These are phyloP conservation scores for Populus hybrid DNA, from an alignment of 441 rosid genomes.

Conservation along the genomic window DNA sequence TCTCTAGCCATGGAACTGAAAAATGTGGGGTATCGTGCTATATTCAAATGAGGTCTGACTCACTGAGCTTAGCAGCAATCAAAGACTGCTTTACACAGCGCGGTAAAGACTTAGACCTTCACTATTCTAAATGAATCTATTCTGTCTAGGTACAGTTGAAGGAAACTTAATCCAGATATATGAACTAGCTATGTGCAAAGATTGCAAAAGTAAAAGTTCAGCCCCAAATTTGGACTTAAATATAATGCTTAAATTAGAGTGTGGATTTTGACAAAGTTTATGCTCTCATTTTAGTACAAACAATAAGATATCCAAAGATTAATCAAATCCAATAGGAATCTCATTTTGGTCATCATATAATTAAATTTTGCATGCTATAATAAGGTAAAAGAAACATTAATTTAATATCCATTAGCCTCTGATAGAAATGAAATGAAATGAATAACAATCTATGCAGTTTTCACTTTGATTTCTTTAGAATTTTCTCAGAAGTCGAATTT, in stretches of 20 bases:
- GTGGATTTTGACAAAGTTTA: not conserved
- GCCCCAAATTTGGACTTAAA: not conserved
- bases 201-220: not conserved
- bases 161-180: not conserved
- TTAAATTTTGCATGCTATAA: not conserved
- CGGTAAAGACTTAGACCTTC: no score
- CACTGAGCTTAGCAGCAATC: no score
- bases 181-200: constrained; percentile 4
- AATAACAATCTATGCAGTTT: not conserved
- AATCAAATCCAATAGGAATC: not conserved
- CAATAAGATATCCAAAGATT: not conserved
- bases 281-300: not conserved
- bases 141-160: no score
- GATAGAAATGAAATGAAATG: not conserved
- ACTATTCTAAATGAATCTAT: no score
- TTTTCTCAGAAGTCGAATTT: constrained; percentile 6
- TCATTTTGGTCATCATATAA: not conserved
- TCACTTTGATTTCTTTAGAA: not conserved
- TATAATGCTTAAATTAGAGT: not conserved
- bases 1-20: no score
- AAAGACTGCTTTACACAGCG: no score
- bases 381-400: not conserved
- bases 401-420: not conserved
- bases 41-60: no score
- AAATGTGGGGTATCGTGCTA: no score